phyloP scores from a whole-genome alignment of 257 asterid genomes.

The Rubia yunnanensis region DNA sequence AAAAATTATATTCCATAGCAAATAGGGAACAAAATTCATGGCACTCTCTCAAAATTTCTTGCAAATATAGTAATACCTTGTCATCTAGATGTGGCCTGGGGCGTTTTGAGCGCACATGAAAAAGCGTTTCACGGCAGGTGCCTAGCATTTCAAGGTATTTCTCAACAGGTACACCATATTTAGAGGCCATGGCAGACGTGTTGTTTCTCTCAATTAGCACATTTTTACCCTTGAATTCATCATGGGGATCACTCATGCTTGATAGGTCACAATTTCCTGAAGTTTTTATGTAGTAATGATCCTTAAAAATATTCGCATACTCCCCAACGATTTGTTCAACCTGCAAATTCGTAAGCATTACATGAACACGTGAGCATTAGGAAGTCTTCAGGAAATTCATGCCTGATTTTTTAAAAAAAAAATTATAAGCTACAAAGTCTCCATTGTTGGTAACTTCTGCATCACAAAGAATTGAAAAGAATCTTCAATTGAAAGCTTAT shows the following conservation, averaged over 20 bases:
- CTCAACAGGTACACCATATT: constrained; percentile 44
- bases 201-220: constrained; percentile 68
- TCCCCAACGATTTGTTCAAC: constrained; percentile 64
- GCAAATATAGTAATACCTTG: constrained; percentile 41
- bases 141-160: constrained; percentile 60
- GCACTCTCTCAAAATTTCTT: neutral
- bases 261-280: constrained; percentile 92
- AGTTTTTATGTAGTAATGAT: constrained; percentile 70
- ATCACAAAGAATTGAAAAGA: neutral
- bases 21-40: neutral
- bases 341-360: constrained; percentile 20
- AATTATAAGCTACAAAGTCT: neutral
- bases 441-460: neutral
- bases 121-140: constrained; percentile 49
- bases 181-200: constrained; percentile 63
- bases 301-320: constrained; percentile 59
- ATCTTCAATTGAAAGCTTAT: neutral
- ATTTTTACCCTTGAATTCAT: constrained; percentile 77
- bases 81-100: constrained; percentile 89
- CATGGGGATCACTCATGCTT: constrained; percentile 80
- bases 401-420: too few relatives aligned
- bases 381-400: too few relatives aligned
- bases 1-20: neutral
- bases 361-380: neutral
- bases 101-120: constrained; percentile 50